phyloP scores from a whole-genome alignment of 2,329 filamentous ascomycete genomes.

The Cladosporium sp. region DNA sequence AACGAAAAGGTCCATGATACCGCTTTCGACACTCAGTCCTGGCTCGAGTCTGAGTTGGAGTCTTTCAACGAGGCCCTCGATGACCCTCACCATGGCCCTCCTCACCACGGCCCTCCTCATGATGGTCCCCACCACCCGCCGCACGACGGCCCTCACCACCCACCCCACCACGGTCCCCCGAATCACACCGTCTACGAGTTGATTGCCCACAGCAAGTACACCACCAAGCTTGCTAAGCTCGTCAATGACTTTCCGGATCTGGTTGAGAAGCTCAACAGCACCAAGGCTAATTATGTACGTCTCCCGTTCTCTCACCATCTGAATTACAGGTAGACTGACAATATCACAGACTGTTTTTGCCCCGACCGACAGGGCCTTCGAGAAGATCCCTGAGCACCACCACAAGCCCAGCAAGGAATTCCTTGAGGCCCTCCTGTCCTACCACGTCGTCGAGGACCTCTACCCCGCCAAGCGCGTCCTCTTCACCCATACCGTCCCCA shows the following conservation, averaged over 20 bases:
- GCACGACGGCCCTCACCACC: slow-evolving; percentile 27
- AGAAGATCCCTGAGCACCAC: slow-evolving; percentile 51
- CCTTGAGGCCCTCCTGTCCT: slow-evolving; percentile 62
- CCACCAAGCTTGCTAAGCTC: slow-evolving; percentile 68
- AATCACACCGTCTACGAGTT: slow-evolving; percentile 75
- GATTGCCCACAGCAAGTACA: slow-evolving; percentile 69
- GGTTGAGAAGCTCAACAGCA: slow-evolving; percentile 67
- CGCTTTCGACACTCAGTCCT: slow-evolving; percentile 42
- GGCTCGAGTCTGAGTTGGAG: slow-evolving; percentile 35
- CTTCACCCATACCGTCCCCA: slow-evolving; percentile 66
- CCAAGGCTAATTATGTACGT: slow-evolving; percentile 54
- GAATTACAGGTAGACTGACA: not conserved
- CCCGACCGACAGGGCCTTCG: slow-evolving; percentile 70
- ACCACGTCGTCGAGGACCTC: slow-evolving; percentile 66
- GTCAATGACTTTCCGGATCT: slow-evolving; percentile 67
- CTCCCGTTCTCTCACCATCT: not conserved
- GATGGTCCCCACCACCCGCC: slow-evolving; percentile 18
- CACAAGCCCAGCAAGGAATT: slow-evolving; percentile 63
- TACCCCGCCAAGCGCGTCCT: slow-evolving; percentile 64
- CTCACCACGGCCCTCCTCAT: slow-evolving; percentile 16
- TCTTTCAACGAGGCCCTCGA: slow-evolving; percentile 30
- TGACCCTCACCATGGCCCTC: slow-evolving; percentile 23
- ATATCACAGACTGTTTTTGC: slow-evolving; percentile 63
- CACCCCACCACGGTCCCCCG: slow-evolving; percentile 40
- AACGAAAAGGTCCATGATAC: slow-evolving; percentile 38